These are phyloP conservation scores for Sphaerulina musiva DNA, from an alignment of 2,329 filamentous ascomycete species.

Conservation along the genomic window DNA sequence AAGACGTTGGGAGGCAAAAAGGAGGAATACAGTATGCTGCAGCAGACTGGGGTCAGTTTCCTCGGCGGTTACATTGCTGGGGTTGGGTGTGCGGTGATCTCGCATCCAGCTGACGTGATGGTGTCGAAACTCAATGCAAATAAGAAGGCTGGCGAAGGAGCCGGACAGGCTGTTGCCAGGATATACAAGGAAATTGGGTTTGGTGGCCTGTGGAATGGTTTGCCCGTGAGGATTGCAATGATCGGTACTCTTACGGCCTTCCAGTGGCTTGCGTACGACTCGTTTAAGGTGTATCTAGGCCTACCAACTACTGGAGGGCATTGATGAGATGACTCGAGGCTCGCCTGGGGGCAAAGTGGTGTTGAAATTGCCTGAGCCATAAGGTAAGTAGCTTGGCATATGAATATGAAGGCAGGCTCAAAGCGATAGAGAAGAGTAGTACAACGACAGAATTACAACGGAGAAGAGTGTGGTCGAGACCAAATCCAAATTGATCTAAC, in stretches of 20 bases:
- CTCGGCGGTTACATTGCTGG: conserved; percentile 57
- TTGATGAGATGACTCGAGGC: not conserved
- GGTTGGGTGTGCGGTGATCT: conserved; percentile 55
- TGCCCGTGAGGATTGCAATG: conserved; percentile 83
- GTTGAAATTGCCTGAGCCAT: not conserved
- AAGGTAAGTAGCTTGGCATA: no score
- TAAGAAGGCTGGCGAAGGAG: conserved; percentile 51
- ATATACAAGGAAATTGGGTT: conserved; percentile 63
- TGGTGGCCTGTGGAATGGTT: conserved; percentile 77
- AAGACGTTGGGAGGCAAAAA: conserved; percentile 51
- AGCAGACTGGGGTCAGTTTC: conserved; percentile 56
- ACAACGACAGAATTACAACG: no score
- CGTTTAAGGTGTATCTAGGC: conserved; percentile 48
- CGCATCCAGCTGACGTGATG: conserved; percentile 61
- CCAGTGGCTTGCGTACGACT: conserved; percentile 61
- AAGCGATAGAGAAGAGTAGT: no score
- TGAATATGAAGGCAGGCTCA: no score
- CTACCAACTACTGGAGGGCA: conserved; percentile 73
- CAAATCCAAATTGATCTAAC: no score
- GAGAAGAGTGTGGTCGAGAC: no score
- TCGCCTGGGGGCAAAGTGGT: not conserved
- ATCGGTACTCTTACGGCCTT: conserved; percentile 68
- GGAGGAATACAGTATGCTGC: conserved; percentile 47
- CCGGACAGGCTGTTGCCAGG: conserved; percentile 51
- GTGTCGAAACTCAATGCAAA: conserved; percentile 57